Conservation (phyloP, 148 eudicot species). For the Nyssa sinensis region DNA sequence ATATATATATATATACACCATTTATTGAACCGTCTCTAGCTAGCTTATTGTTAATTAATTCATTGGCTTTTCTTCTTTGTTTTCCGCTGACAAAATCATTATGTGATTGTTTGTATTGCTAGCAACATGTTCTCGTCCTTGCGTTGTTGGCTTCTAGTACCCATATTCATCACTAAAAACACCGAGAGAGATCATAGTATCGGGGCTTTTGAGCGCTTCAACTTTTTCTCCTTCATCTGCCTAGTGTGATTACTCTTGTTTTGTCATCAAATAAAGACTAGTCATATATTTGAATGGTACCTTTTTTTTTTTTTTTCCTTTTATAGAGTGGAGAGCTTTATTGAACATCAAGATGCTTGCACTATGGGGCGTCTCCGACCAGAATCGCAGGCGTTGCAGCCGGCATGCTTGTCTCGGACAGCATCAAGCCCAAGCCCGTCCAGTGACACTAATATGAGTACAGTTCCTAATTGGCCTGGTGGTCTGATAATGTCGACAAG, state of each 20-base stretch:
- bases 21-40: too few relatives aligned
- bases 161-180: background rate
- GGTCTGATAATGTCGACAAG: background rate
- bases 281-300: background rate
- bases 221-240: background rate
- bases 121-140: background rate
- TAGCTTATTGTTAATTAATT: too few relatives aligned
- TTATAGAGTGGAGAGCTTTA: conserved; percentile 87
- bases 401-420: conserved; percentile 44
- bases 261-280: background rate
- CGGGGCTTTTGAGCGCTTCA: background rate
- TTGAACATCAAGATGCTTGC: conserved; percentile 96
- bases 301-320: background rate
- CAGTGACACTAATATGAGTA: conserved; percentile 35
- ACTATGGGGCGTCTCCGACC: conserved; percentile 54
- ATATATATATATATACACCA: too few relatives aligned
- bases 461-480: background rate
- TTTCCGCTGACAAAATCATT: background rate
- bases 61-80: background rate
- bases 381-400: conserved; percentile 24
- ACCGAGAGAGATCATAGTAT: background rate
- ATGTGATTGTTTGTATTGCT: background rate
- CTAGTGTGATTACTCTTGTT: background rate
- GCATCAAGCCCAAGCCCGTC: conserved; percentile 67
- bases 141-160: background rate